Conservation (phyloP, 106 monocot genomes). For the Ottelia alismoides region DNA sequence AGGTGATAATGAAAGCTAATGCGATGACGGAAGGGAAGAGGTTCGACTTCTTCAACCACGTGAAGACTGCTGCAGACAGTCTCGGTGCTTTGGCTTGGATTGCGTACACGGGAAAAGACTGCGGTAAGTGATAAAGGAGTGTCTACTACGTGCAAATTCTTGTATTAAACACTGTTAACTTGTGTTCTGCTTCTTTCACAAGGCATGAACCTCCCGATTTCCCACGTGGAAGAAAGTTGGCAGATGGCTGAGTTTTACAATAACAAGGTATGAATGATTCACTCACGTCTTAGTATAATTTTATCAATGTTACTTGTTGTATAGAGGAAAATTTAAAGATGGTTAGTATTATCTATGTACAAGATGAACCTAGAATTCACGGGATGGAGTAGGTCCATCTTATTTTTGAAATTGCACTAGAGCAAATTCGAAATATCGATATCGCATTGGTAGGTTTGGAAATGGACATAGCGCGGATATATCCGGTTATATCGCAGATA, state of each 20-base stretch:
- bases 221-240: slow-evolving; percentile 99
- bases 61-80: slow-evolving; percentile 75
- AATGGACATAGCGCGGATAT: too few species aligned
- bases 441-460: too few species aligned
- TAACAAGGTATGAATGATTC: slow-evolving; percentile 89
- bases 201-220: slow-evolving; percentile 91
- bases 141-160: background rate
- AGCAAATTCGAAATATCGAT: too few species aligned
- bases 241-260: slow-evolving; percentile 99
- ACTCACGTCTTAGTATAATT: too few species aligned
- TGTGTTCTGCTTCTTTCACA: slow-evolving; percentile 5
- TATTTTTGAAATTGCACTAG: too few species aligned
- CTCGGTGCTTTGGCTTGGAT: slow-evolving; percentile 84
- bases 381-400: too few species aligned
- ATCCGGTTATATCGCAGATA: too few species aligned
- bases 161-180: background rate
- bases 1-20: slow-evolving; percentile 71
- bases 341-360: too few species aligned
- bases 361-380: too few species aligned
- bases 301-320: too few species aligned
- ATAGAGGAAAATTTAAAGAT: too few species aligned
- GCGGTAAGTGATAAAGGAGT: slow-evolving; percentile 36
- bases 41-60: slow-evolving; percentile 75
- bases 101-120: slow-evolving; percentile 88
- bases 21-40: slow-evolving; percentile 83